These are phyloP conservation scores for Davidsoniella eucalypti DNA, from an alignment of 2,329 filamentous ascomycete genomes.

Conservation along the genomic window DNA sequence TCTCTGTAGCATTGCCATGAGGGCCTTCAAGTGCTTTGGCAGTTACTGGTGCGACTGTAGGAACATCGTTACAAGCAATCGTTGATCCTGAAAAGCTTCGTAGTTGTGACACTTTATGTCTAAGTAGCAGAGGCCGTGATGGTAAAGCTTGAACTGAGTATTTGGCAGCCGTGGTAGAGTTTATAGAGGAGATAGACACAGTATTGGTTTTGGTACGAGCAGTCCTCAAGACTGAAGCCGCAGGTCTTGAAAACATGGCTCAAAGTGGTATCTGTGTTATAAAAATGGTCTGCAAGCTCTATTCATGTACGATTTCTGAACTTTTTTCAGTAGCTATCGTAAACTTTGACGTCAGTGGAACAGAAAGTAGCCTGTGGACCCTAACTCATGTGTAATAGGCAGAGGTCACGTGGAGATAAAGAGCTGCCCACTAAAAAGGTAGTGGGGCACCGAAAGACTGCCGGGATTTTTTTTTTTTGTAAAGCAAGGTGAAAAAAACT, in stretches of 20 bases:
- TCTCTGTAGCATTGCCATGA: background rate
- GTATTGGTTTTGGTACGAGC: background rate
- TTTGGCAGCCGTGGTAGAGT: background rate
- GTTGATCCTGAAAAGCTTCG: background rate
- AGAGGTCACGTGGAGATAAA: background rate
- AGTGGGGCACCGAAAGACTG: no score
- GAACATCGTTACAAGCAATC: background rate
- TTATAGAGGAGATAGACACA: background rate
- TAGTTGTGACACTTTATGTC: background rate
- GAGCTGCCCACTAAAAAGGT: no score
- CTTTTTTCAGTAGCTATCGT: background rate
- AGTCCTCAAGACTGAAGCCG: background rate
- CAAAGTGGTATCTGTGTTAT: background rate
- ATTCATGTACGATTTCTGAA: no score
- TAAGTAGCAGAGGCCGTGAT: background rate
- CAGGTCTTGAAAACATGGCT: background rate
- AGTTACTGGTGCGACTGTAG: background rate
- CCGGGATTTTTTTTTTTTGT: no score
- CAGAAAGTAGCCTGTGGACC: background rate
- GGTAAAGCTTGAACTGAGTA: background rate
- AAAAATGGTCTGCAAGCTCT: no score
- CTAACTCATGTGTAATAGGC: background rate
- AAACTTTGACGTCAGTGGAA: slow-evolving; percentile 6
- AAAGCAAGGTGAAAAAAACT: no score
- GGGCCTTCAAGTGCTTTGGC: background rate